phyloP scores from a whole-genome alignment of 495 filamentous ascomycete genomes.

The Neurospora sp. region DNA sequence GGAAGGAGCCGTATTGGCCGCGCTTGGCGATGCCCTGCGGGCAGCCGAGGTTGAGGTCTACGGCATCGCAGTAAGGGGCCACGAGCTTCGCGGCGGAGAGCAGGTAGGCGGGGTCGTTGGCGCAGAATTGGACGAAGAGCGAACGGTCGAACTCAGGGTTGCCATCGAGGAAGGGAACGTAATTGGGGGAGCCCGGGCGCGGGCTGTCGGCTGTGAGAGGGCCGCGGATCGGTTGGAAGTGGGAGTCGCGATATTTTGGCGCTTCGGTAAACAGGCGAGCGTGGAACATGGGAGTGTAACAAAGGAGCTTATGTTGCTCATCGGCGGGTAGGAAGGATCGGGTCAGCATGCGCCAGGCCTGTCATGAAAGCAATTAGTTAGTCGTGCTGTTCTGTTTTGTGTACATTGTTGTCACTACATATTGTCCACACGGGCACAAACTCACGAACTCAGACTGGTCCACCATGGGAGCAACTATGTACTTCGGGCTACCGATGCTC shows the following conservation, averaged over 20 bases:
- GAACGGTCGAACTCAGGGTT: conserved; percentile 75
- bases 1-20: conserved; percentile 85
- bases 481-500: conserved; percentile 82
- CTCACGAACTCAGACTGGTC: conserved; percentile 94
- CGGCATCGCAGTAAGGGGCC: conserved; percentile 79
- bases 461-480: conserved; percentile 93
- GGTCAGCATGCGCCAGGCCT: conserved; percentile 94
- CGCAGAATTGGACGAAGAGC: conserved; percentile 93
- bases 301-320: conserved; percentile 50
- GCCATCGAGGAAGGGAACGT: conserved; percentile 63
- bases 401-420: conserved; percentile 7
- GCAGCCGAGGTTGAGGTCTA: conserved; percentile 96
- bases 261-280: conserved; percentile 70
- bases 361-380: background rate
- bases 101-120: conserved; percentile 73
- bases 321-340: conserved; percentile 72
- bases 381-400: background rate
- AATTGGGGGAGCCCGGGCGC: conserved; percentile 1
- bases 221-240: conserved; percentile 58
- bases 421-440: conserved; percentile 6
- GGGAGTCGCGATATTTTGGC: conserved; percentile 60
- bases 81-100: conserved; percentile 67
- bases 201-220: conserved; percentile 4
- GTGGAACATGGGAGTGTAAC: conserved; percentile 94
- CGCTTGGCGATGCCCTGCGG: conserved; percentile 88